These are phyloP conservation scores for Stemphylium lycopersici DNA, from an alignment of 2,329 filamentous ascomycete genomes.

Conservation along the genomic window DNA sequence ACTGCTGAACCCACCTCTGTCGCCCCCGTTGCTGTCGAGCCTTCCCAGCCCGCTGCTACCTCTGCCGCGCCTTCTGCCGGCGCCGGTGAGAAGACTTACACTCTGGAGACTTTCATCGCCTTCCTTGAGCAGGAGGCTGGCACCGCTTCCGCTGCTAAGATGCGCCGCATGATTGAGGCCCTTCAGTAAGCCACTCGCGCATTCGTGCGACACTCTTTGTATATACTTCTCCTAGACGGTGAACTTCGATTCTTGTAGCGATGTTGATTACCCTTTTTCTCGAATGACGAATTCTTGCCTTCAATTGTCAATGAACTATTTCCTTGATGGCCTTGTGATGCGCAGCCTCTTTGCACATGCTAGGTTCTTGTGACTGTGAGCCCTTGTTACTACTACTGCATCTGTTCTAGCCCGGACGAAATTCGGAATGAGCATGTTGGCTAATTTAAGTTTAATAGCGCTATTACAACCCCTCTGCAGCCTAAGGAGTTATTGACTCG, in stretches of 20 bases:
- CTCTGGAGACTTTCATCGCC: conserved; percentile 24
- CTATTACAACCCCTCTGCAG: too few relatives aligned
- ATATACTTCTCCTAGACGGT: conserved; percentile 15
- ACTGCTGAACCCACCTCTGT: conserved; percentile 10
- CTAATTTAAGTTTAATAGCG: too few relatives aligned
- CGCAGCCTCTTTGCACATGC: neutral
- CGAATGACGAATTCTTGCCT: conserved; percentile 7
- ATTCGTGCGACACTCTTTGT: neutral
- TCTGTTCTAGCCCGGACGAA: too few relatives aligned
- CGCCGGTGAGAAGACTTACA: conserved; percentile 22
- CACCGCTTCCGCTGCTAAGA: conserved; percentile 17
- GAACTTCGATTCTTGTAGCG: conserved; percentile 16
- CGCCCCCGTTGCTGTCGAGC: conserved; percentile 10
- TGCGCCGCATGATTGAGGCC: conserved; percentile 24
- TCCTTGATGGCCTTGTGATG: neutral
- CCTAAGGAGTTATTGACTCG: too few relatives aligned
- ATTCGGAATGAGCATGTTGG: too few relatives aligned
- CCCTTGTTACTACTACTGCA: too few relatives aligned
- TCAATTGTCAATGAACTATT: neutral
- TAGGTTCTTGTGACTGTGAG: too few relatives aligned
- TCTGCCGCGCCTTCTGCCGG: conserved; percentile 1
- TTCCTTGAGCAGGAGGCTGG: conserved; percentile 21
- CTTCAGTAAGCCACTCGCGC: conserved; percentile 6
- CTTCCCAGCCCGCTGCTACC: conserved; percentile 9
- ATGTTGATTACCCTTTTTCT: conserved; percentile 3